Evolutionary conservation across 2,329 filamentous ascomycete species (phyloP), one percentile per base, ranked within the genome.

Genomic region (Coniochaeta hoffmannii): DNA sequence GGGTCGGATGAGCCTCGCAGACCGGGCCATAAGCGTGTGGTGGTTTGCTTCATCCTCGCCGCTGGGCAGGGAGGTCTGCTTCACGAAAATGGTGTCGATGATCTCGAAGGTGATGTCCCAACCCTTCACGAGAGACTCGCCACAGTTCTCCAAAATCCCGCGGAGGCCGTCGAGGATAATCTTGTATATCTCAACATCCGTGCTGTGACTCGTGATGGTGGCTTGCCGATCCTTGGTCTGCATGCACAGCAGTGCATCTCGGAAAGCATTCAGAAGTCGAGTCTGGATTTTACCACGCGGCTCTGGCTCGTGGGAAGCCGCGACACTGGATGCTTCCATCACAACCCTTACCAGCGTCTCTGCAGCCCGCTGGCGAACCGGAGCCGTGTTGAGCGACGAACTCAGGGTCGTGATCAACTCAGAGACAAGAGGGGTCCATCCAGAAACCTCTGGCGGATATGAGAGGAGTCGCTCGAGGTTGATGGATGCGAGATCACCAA

Each of bases 51-150:
- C 66, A 6, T 68, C 65, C 19, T 59, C 61, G 30, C 65, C 67
- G 19, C 73, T 72, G n/a, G 67, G 58, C 24, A 66, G 63, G 4
- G 67, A 63, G 46, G 64, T 66, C 58, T 65, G 71, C 60, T 67
- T 70, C 38, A 86, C 68, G 63, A 97, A 96, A 2, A 93, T 88
- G 64, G 85, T 92, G 60, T 86, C 84, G 59, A 97, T 88, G 58
- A 97, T 87, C 46, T 89, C 85, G 61, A 99, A 94, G 0, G 90
- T 85, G 51, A 90, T 81, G 50, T 88, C 82, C 94, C 94, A 99
- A 4, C 91, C 92, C 60, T 84, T 86, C 14, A 88, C 76, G 6
- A 97, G 79, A 0, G 83, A 85, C 66, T 99, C 92, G 9, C 93
- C 94, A 62, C 88, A 93, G 59, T 91, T 87, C 65, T 97, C 93